These are phyloP conservation scores for Solanum pennellii DNA, from an alignment of 257 asterid genomes.

Conservation along the genomic window DNA sequence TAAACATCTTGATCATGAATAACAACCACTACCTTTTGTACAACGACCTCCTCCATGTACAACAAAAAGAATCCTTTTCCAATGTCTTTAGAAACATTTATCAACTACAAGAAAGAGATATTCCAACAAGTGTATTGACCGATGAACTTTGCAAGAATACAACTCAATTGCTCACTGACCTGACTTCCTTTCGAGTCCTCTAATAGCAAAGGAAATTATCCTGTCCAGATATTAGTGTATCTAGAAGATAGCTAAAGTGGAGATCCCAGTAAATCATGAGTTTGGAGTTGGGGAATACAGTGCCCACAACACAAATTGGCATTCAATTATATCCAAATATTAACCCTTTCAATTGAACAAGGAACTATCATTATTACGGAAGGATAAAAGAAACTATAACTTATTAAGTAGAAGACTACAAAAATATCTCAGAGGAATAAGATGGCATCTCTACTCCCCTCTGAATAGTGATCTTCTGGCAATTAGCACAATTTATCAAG, in stretches of 20 bases:
- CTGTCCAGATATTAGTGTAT: not conserved
- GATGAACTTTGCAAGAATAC: not conserved
- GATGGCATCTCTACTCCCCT: not conserved
- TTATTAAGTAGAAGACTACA: not conserved
- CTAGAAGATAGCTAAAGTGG: not conserved
- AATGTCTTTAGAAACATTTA: not conserved
- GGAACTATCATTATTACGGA: not conserved
- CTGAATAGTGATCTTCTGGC: not conserved
- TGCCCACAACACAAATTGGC: not conserved
- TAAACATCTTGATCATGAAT: not conserved
- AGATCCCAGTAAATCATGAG: not conserved
- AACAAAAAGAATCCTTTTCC: not conserved
- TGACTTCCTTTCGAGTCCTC: not conserved
- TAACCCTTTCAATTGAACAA: not conserved
- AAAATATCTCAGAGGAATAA: not conserved
- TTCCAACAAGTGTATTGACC: not conserved
- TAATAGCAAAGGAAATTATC: not conserved
- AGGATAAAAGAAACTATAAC: not conserved
- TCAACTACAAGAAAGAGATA: not conserved
- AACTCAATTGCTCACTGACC: not conserved
- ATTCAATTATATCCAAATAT: not conserved
- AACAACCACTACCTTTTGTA: not conserved
- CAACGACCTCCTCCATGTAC: not conserved
- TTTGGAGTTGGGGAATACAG: not conserved
- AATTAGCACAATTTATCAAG: not conserved